Evolutionary conservation across 2,329 filamentous ascomycete genomes (phyloP).

Genomic region (Xylaria hypoxylon): DNA sequence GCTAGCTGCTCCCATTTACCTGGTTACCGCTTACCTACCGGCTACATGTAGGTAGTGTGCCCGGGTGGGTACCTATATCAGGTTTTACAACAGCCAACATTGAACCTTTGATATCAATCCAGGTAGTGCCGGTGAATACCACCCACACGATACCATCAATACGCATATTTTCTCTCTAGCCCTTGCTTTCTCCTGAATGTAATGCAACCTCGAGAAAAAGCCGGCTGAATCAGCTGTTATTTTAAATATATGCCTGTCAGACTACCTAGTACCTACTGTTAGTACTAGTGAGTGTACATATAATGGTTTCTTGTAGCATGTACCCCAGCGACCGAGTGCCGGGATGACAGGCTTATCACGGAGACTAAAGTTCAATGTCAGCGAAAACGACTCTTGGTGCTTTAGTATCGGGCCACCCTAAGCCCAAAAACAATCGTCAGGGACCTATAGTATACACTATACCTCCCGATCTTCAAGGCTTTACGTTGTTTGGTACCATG

Average conservation of each 20-base stretch:
- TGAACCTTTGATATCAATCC: neutral
- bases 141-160: neutral
- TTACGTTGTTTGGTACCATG: neutral
- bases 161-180: neutral
- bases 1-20: no score
- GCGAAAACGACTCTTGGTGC: neutral
- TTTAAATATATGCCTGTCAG: no score
- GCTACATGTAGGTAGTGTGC: no score
- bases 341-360: neutral
- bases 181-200: neutral
- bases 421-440: neutral
- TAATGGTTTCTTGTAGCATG: no score
- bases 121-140: neutral
- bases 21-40: no score
- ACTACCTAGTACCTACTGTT: no score
- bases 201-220: conserved; percentile 2
- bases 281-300: no score
- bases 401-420: neutral
- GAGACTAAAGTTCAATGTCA: no score
- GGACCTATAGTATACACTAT: no score
- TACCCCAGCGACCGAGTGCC: neutral
- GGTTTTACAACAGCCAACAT: neutral
- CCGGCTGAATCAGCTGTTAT: conserved; percentile 2
- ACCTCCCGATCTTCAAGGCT: neutral
- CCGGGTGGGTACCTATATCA: no score